These are phyloP conservation scores for Cornus kousa DNA, from an alignment of 148 eudicot species.

Conservation along the genomic window DNA sequence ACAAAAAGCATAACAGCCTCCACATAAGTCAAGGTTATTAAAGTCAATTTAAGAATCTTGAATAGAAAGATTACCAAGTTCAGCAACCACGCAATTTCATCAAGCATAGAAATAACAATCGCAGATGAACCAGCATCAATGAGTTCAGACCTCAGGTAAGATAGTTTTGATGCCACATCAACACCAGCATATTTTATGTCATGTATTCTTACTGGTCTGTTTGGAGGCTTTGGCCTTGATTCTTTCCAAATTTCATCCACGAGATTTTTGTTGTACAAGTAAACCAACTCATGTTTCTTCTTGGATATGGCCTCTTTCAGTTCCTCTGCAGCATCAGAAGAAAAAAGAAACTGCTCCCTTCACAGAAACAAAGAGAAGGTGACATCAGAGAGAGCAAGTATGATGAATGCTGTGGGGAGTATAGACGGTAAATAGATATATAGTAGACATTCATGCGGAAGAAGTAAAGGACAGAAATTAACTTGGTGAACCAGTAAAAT, in stretches of 20 bases:
- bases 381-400: constrained; percentile 37
- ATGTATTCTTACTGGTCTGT: constrained; percentile 63
- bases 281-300: constrained; percentile 82
- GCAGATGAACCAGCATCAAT: constrained; percentile 65
- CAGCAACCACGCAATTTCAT: constrained; percentile 93
- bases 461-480: constrained; percentile 8
- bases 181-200: constrained; percentile 90
- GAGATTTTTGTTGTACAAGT: constrained; percentile 67
- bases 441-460: too few relatives aligned
- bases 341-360: constrained; percentile 98
- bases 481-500: background rate
- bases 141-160: constrained; percentile 75
- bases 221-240: constrained; percentile 81
- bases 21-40: background rate
- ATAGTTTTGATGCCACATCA: constrained; percentile 66
- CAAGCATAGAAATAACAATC: constrained; percentile 82
- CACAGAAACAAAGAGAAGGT: constrained; percentile 54
- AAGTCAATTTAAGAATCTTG: background rate
- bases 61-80: constrained; percentile 61
- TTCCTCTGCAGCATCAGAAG: constrained; percentile 91
- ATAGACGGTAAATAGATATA: background rate
- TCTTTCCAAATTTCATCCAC: constrained; percentile 91
- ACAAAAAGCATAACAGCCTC: background rate
- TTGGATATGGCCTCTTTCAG: constrained; percentile 66
- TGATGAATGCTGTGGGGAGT: background rate